Conservation (phyloP, 371 early-diverging fungal genomes). For the Blastocladiella emersonii region DNA sequence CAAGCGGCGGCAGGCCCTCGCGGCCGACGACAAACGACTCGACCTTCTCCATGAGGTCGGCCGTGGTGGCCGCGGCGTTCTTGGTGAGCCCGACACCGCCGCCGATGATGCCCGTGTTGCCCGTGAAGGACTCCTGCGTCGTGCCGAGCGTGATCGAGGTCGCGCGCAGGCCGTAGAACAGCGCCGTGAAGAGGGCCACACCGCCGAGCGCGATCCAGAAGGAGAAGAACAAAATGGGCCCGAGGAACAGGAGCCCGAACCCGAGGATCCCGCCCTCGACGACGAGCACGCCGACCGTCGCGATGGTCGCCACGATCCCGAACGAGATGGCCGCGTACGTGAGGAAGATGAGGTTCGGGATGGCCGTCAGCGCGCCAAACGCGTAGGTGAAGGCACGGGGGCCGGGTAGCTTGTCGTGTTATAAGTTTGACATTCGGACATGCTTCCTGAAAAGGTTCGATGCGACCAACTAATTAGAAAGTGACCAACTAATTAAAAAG, state of each 20-base stretch:
- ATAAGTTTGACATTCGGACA: no score
- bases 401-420: no score
- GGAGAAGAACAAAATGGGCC: background rate
- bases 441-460: no score
- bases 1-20: background rate
- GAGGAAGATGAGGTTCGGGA: background rate
- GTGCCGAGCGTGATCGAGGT: background rate
- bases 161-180: background rate
- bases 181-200: background rate
- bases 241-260: background rate
- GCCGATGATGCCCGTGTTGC: background rate
- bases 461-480: no score
- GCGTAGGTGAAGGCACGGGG: background rate
- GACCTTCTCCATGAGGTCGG: background rate
- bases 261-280: background rate
- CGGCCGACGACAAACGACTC: background rate
- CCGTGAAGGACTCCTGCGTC: background rate
- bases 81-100: background rate
- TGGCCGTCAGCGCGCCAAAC: conserved; percentile 1
- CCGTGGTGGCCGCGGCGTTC: background rate
- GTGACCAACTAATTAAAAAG: no score
- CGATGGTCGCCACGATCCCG: background rate
- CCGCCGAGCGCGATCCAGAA: background rate
- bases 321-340: background rate
- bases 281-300: background rate